phyloP scores from a whole-genome alignment of 306 rosid species.

The Prunus mume region DNA sequence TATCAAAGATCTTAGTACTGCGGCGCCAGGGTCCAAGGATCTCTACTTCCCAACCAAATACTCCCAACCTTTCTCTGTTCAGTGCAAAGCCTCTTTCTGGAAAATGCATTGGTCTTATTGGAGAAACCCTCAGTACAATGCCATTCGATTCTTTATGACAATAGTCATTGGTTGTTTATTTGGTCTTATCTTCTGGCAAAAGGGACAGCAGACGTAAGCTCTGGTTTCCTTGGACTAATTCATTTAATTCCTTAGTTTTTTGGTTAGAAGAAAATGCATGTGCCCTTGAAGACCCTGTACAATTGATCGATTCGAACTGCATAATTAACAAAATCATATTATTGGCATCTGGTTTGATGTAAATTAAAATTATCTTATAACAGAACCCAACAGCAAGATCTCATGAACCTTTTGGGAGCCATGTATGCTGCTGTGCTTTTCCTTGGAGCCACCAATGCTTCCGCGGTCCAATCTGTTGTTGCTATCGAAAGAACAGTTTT shows the following conservation, averaged over 20 bases:
- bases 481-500: constrained; percentile 43
- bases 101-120: constrained; percentile 47
- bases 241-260: neutral
- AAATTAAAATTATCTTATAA: neutral
- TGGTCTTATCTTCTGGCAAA: constrained; percentile 46
- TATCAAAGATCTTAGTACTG: constrained; percentile 36
- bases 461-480: constrained; percentile 38
- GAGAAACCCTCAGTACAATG: constrained; percentile 46
- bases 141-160: constrained; percentile 40
- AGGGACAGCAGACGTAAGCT: constrained; percentile 41
- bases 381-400: constrained; percentile 42
- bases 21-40: constrained; percentile 38
- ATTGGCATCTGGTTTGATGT: neutral
- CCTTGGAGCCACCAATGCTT: constrained; percentile 40
- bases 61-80: constrained; percentile 36
- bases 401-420: constrained; percentile 46
- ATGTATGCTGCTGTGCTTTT: constrained; percentile 39
- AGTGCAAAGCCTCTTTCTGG: constrained; percentile 55
- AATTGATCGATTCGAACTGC: neutral
- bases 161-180: constrained; percentile 31
- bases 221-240: neutral
- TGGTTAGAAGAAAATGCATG: no score
- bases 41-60: constrained; percentile 38
- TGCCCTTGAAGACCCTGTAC: no score
- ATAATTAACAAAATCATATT: neutral